Evolutionary conservation across 2,329 filamentous ascomycete species (phyloP), one percentile per base, ranked within the genome.

Genomic region (Orbilia ellipsospora): DNA sequence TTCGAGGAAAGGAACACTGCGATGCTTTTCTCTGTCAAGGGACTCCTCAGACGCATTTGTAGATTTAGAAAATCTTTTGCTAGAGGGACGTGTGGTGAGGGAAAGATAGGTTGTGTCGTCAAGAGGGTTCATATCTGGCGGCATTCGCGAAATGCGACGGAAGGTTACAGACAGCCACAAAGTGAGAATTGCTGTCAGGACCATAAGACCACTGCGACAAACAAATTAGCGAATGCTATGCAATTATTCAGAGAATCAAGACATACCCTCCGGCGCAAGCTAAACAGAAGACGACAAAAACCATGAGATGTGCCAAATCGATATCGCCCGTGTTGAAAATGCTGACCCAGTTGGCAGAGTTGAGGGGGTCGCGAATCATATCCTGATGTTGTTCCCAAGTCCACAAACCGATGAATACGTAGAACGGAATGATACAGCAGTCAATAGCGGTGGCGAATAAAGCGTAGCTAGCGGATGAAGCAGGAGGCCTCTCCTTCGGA

Each of bases 41-140:
- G 73, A 70, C 1, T 76, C 73, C 2, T 44, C 45, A 6, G 70
- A 74, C 4, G 18, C n/a, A n/a, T 57, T 70, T 7, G 73, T 70
- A 1, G 73, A 69, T 20, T 69, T 69, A 3, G 65, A 76, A 45
- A 69, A 70, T 8, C 66, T 56, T 28, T 69, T 76, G 73, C 66
- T 76, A 7, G 73, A 69, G 5, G 64, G 65, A 28, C 65, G 44
- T 1, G 64, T 61, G 4, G 73, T 70, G 4, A 75, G 51, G 8
- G 66, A 65, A 12, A 55, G 70, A 16, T 69, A 76, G 5, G 60
- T 48, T 7, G 60, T 55, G 78, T 92, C 89, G 81, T 97, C 94
- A 13, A 98, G 86, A 1, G 94, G 94, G 81, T 98, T 98, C 91
- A 97, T 93, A 80, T 98, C 94, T 0, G 94, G 94, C 4, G 94